Evolutionary conservation across 495 filamentous ascomycete species (phyloP).

Genomic region (Tricharina praecox): DNA sequence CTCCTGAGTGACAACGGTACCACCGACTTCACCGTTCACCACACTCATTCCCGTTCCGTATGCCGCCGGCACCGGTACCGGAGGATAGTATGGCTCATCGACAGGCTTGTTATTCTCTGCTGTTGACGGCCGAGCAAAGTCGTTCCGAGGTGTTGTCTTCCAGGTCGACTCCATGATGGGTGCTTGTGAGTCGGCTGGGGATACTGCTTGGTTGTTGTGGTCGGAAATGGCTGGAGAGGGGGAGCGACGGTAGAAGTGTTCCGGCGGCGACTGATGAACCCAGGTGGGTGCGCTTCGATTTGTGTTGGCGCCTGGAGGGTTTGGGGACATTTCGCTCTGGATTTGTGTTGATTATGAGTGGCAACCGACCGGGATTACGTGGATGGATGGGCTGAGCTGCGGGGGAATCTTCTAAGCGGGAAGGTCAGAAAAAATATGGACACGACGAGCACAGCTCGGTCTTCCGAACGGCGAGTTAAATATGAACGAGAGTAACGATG

Average conservation of each 20-base stretch:
- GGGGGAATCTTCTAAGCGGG: neutral
- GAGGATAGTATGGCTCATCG: slow-evolving; percentile 11
- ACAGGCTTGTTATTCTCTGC: no score
- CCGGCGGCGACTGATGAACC: no score
- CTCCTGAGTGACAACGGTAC: neutral
- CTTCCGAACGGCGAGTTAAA: neutral
- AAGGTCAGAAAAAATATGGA: slow-evolving; percentile 1
- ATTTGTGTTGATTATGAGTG: neutral
- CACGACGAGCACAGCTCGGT: slow-evolving; percentile 4
- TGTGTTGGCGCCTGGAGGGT: neutral
- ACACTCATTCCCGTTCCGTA: slow-evolving; percentile 10
- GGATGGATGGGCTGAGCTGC: neutral
- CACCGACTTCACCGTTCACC: slow-evolving; percentile 23
- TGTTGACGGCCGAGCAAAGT: slow-evolving; percentile 7
- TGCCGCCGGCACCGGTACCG: slow-evolving; percentile 9
- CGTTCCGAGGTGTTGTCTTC: slow-evolving; percentile 11
- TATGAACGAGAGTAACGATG: neutral
- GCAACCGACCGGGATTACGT: neutral
- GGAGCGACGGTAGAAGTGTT: no score
- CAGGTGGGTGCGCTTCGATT: neutral
- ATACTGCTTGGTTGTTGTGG: slow-evolving; percentile 12
- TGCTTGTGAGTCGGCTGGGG: slow-evolving; percentile 24
- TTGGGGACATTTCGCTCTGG: neutral
- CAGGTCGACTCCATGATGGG: slow-evolving; percentile 14
- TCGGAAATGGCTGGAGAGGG: slow-evolving; percentile 9